These are phyloP conservation scores for Nemania diffusa DNA, from an alignment of 2,329 filamentous ascomycete genomes.

Conservation along the genomic window DNA sequence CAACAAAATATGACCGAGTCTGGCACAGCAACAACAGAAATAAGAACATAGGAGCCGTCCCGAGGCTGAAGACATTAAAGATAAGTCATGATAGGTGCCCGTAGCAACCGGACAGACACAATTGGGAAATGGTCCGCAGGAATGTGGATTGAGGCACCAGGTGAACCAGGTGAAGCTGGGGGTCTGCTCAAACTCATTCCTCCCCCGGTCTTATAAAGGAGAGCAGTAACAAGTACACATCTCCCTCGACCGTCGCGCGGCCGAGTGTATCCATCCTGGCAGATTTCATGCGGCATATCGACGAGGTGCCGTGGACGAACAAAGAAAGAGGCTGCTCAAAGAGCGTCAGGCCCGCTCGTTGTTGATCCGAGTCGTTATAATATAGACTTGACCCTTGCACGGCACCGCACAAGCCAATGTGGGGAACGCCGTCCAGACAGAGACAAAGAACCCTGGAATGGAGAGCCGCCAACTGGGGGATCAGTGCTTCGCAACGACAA, in stretches of 20 bases:
- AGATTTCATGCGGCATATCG: conserved; percentile 34
- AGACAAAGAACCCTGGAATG: conserved; percentile 48
- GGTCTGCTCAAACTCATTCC: conserved; percentile 44
- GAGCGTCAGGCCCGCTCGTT: conserved; percentile 40
- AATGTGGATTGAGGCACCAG: conserved; percentile 47
- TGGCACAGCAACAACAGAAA: conserved; percentile 49
- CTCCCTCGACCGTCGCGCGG: conserved; percentile 29
- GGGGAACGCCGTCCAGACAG: conserved; percentile 32
- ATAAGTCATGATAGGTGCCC: conserved; percentile 43
- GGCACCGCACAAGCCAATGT: conserved; percentile 30
- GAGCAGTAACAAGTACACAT: conserved; percentile 30
- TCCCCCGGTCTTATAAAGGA: conserved; percentile 46
- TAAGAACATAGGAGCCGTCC: conserved; percentile 45
- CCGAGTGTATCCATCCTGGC: conserved; percentile 35
- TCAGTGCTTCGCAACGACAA: conserved; percentile 27
- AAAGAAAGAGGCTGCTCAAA: conserved; percentile 46
- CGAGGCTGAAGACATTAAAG: conserved; percentile 43
- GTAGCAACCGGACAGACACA: conserved; percentile 42
- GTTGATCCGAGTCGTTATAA: conserved; percentile 41
- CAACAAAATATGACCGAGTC: conserved; percentile 47
- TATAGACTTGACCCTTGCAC: conserved; percentile 29
- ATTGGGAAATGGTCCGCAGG: conserved; percentile 41
- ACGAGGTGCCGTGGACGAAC: conserved; percentile 39
- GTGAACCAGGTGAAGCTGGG: conserved; percentile 39
- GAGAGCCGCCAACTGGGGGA: conserved; percentile 40